Evolutionary conservation across 768 basidiomycete genomes (phyloP).

Genomic region (Leccinum broughii): DNA sequence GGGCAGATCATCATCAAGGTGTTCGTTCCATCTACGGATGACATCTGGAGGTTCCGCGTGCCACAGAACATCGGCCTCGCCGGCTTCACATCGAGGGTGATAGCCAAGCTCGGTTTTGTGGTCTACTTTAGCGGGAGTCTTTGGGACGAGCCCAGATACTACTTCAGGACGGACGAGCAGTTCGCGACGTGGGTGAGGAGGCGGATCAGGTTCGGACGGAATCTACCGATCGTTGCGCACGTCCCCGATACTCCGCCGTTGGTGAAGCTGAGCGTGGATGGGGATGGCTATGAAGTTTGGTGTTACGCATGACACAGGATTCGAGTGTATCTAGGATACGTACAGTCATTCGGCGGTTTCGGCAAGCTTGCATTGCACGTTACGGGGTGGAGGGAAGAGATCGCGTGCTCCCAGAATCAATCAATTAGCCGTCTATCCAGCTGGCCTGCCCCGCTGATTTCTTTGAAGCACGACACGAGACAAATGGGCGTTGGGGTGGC

Average conservation of each 20-base stretch:
- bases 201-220: slow-evolving; percentile 36
- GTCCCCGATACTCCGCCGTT: slow-evolving; percentile 17
- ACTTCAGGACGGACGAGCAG: slow-evolving; percentile 32
- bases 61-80: slow-evolving; percentile 32
- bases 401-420: background rate
- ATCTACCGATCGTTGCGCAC: slow-evolving; percentile 38
- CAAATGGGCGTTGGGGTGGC: background rate
- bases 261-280: slow-evolving; percentile 17
- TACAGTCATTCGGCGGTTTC: background rate
- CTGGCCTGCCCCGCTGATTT: background rate
- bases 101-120: slow-evolving; percentile 37
- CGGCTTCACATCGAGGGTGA: slow-evolving; percentile 34
- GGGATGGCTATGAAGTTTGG: slow-evolving; percentile 25
- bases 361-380: background rate
- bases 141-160: slow-evolving; percentile 30
- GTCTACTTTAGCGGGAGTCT: slow-evolving; percentile 36
- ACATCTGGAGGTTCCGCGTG: slow-evolving; percentile 41
- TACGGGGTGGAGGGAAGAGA: background rate
- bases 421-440: background rate
- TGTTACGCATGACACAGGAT: slow-evolving; percentile 11
- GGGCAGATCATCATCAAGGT: slow-evolving; percentile 42
- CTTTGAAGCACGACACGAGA: background rate
- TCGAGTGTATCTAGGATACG: background rate
- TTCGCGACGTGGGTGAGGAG: slow-evolving; percentile 37
- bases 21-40: slow-evolving; percentile 39